Evolutionary conservation across 257 asterid genomes (phyloP).

Genomic region (Scutellaria baicalensis): DNA sequence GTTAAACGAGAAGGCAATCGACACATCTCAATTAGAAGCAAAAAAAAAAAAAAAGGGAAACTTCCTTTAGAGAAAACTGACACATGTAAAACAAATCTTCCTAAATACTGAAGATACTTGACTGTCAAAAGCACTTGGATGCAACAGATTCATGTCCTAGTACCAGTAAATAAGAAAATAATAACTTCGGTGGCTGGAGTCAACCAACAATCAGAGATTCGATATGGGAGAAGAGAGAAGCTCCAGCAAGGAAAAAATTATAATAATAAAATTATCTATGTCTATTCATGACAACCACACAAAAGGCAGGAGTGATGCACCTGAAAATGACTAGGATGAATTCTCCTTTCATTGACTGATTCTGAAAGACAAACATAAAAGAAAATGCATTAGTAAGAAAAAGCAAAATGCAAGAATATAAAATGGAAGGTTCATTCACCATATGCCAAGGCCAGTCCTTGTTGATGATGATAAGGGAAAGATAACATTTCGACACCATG

Average conservation of each 20-base stretch:
- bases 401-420: neutral
- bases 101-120: neutral
- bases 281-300: neutral
- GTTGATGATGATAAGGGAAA: conserved; percentile 19
- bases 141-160: neutral
- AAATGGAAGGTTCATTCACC: conserved; percentile 18
- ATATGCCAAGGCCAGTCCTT: conserved; percentile 10
- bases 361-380: conserved; percentile 20
- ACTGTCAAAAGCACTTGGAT: neutral
- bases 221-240: neutral
- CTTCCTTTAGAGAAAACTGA: neutral
- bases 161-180: neutral
- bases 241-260: neutral
- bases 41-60: neutral
- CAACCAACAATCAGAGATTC: neutral
- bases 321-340: conserved; percentile 24
- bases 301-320: conserved; percentile 12
- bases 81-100: neutral
- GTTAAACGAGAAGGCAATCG: neutral
- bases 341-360: conserved; percentile 18
- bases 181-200: neutral
- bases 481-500: conserved; percentile 10
- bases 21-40: neutral
- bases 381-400: neutral
- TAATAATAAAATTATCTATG: neutral